Base-by-base conservation (phyloP, 2,329 filamentous ascomycete species). In the Ascochyta lentis region DNA sequence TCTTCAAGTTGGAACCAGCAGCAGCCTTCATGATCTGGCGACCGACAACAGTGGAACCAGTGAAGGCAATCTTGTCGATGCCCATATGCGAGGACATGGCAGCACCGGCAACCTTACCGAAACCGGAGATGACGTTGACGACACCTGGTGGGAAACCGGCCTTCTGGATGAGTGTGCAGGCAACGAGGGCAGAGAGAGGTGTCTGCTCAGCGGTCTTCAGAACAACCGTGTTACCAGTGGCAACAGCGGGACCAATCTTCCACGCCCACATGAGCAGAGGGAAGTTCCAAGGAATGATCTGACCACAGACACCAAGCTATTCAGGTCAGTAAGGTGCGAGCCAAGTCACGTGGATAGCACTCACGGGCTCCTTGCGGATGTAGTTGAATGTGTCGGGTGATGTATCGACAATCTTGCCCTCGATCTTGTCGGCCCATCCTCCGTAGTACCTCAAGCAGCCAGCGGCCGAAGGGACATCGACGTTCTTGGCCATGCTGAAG, bases 271-370 rank as follows among this genome's bases (percentile, higher is more conserved):
- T 93, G 72, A 90, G 84, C 41, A 94, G 80, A 7, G 90, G 90
- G 80, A 92, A 94, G 82, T 94, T 94, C 90, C 90, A 93, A 60
- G 91, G 91, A 69, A 95, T 94, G 72, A 94, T 93, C 77, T 95
- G 91, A 71, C 88, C 92, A 76, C 91, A 92, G 56, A 92, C 89
- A 76, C 89, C 89, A 62, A 90, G 81, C 82, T 84, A 45, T 6
- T 7, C 12, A n/a, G 5, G 49, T 77, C 52, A 75, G 61, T 24
- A 31, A 35, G 9, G 6, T 40, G n/a, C 7, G 13, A 3, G 4
- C 10, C 7, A 49, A 0, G 6, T 7, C 12, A 12, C 22, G 7
- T 23, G 6, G 6, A 2, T 26, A 12, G 5, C 45, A 73, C 79
- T 71, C 61, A 87, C 80, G 9, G 92, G 90, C 83, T 96, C 91